Percentiles rank a stretch among this genome's conserved stretches.
Evolutionary conservation across 257 asterid species (phyloP).

Genomic region (Handroanthus guayacan): DNA sequence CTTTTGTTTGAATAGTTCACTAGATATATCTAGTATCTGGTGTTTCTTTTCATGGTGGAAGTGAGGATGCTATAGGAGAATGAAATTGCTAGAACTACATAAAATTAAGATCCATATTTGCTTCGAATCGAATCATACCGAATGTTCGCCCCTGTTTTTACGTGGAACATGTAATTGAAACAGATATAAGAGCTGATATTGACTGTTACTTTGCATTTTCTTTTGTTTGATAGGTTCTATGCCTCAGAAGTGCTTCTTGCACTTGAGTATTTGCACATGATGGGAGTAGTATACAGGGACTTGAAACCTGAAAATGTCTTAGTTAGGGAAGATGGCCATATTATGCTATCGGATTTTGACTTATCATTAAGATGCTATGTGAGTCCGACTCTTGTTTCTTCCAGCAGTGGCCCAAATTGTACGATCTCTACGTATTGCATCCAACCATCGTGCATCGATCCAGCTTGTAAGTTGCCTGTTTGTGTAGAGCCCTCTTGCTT

Average conservation of each 20-base stretch:
- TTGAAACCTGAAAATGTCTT: slow-evolving; percentile 92
- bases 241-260: slow-evolving; percentile 92
- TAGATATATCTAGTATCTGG: neutral
- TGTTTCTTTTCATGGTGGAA: neutral
- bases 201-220: neutral
- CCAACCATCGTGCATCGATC: slow-evolving; percentile 77
- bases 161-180: neutral
- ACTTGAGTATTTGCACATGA: slow-evolving; percentile 90
- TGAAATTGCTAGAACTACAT: neutral
- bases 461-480: slow-evolving; percentile 73
- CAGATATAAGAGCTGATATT: neutral
- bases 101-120: neutral
- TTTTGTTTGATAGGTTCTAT: slow-evolving; percentile 64
- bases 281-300: slow-evolving; percentile 95
- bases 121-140: neutral
- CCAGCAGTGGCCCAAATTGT: slow-evolving; percentile 54
- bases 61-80: no score
- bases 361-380: slow-evolving; percentile 79
- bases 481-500: slow-evolving; percentile 84
- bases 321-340: slow-evolving; percentile 93
- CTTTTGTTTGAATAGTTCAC: neutral
- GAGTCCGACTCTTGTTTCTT: slow-evolving; percentile 76
- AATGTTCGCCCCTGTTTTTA: neutral
- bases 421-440: slow-evolving; percentile 76
- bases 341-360: slow-evolving; percentile 94